Evolutionary conservation across 305 asterid species (phyloP).

Genomic region (Solanum hybrid): DNA sequence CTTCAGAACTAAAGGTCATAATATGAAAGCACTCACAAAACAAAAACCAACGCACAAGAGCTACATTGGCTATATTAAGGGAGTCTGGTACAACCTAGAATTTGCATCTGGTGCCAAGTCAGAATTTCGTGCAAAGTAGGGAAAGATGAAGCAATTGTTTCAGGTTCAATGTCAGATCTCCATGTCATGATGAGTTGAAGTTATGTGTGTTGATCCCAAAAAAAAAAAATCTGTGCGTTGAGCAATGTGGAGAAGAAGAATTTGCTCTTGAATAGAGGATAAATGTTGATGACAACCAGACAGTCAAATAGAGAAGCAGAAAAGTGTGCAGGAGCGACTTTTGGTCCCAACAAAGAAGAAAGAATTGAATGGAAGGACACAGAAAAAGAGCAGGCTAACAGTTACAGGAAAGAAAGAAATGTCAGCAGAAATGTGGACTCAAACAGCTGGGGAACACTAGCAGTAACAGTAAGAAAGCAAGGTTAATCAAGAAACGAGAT

Average conservation of each 20-base stretch:
- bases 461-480: neutral
- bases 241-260: neutral
- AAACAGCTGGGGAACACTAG: neutral
- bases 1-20: neutral
- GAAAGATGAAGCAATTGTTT: neutral
- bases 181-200: neutral
- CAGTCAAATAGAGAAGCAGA: neutral
- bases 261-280: neutral
- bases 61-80: neutral
- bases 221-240: neutral
- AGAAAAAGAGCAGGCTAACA: neutral
- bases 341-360: neutral
- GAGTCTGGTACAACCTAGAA: neutral
- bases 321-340: neutral
- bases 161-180: neutral
- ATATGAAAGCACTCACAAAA: neutral
- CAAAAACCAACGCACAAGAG: neutral
- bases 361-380: neutral
- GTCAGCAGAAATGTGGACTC: neutral
- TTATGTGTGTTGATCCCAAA: neutral
- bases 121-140: neutral
- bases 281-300: neutral
- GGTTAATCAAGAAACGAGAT: neutral
- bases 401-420: neutral
- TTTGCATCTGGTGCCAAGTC: neutral